Conservation (phyloP, 2,329 filamentous ascomycete species). For the Trichoderma breve region DNA sequence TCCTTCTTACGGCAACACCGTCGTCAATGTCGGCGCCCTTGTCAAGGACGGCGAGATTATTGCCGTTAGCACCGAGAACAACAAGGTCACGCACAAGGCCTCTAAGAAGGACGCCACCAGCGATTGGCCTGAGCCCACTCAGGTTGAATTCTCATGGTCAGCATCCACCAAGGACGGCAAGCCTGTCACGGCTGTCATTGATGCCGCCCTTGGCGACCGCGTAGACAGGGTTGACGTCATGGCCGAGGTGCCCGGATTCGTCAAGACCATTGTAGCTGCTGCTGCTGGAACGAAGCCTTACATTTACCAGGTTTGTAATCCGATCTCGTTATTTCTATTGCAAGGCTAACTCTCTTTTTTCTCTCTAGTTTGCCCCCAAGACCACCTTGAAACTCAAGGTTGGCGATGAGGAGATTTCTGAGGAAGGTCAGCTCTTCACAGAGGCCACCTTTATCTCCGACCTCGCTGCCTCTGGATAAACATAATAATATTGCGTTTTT, state of each 20-base stretch:
- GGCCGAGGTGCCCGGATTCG: constrained; percentile 91
- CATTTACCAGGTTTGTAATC: constrained; percentile 78
- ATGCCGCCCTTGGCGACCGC: constrained; percentile 65
- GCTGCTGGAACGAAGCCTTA: constrained; percentile 93
- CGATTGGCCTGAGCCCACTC: constrained; percentile 84
- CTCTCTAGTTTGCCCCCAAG: constrained; percentile 64
- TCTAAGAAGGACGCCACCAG: constrained; percentile 71
- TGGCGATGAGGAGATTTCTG: constrained; percentile 72
- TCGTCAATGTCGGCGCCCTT: constrained; percentile 79
- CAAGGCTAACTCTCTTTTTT: background rate
- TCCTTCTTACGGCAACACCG: constrained; percentile 82
- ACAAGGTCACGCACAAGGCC: constrained; percentile 66
- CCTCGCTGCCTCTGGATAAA: constrained; percentile 18
- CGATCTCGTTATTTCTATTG: background rate
- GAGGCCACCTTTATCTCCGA: constrained; percentile 96
- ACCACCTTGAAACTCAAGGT: constrained; percentile 79
- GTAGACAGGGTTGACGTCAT: constrained; percentile 86
- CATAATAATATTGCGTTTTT: background rate
- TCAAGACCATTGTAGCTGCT: constrained; percentile 88
- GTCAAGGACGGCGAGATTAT: constrained; percentile 79
- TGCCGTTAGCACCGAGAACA: constrained; percentile 60
- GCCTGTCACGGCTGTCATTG: constrained; percentile 65
- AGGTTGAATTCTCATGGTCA: constrained; percentile 72
- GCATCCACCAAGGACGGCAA: constrained; percentile 77
- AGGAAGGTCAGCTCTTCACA: constrained; percentile 76